Evolutionary conservation across 2,329 filamentous ascomycete species (phyloP).

Genomic region (Penicillium thymicola): DNA sequence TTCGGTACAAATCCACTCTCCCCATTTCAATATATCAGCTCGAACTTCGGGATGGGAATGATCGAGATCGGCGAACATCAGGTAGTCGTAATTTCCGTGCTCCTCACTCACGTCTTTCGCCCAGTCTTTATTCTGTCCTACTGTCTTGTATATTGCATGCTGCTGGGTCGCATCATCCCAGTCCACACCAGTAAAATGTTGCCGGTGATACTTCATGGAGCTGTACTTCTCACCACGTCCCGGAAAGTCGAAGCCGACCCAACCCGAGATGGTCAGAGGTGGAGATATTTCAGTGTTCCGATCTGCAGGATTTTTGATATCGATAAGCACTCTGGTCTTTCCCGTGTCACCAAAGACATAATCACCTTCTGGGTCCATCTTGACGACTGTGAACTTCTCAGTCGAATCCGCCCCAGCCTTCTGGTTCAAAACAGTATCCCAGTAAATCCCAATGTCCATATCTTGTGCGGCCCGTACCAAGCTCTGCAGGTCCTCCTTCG

Average conservation of each 20-base stretch:
- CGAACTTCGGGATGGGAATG: constrained; percentile 62
- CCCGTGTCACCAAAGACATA: background rate
- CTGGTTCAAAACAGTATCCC: constrained; percentile 70
- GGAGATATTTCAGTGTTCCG: constrained; percentile 54
- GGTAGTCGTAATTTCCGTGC: constrained; percentile 64
- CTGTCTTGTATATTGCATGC: constrained; percentile 64
- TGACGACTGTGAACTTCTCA: constrained; percentile 60
- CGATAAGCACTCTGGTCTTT: background rate
- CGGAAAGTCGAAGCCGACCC: constrained; percentile 65
- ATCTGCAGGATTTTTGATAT: constrained; percentile 36
- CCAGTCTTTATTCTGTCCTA: constrained; percentile 63
- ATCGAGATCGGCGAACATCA: constrained; percentile 71
- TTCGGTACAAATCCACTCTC: constrained; percentile 61
- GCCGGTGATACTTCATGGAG: constrained; percentile 60
- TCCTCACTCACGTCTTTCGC: constrained; percentile 59
- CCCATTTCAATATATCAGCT: constrained; percentile 64
- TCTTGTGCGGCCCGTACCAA: constrained; percentile 53
- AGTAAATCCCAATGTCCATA: constrained; percentile 58
- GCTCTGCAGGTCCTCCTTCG: constrained; percentile 58
- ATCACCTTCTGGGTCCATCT: constrained; percentile 56
- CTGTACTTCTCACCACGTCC: constrained; percentile 61
- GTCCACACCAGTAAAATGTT: constrained; percentile 67
- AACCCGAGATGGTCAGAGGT: constrained; percentile 62
- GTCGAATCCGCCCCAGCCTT: constrained; percentile 65
- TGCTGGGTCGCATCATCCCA: constrained; percentile 56